Conservation (phyloP, 805 yeast genomes). For the Hanseniaspora valbyensis region DNA sequence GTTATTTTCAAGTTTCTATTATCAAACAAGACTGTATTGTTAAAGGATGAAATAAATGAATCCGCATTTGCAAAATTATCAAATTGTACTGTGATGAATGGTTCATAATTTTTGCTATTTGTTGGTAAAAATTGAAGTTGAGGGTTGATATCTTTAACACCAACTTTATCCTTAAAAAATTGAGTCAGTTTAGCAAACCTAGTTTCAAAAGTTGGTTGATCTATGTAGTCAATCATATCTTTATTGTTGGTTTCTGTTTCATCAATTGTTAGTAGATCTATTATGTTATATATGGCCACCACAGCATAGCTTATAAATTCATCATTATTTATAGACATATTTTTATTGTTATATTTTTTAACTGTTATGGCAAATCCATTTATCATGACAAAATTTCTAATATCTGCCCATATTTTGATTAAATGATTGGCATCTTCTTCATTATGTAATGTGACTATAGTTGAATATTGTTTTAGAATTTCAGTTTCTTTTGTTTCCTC, state of each 20-base stretch:
- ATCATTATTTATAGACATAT: conserved; percentile 27
- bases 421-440: conserved; percentile 62
- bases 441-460: conserved; percentile 32
- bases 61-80: conserved; percentile 61
- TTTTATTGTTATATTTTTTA: conserved; percentile 49
- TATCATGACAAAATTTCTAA: conserved; percentile 19
- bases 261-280: neutral
- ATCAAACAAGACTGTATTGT: conserved; percentile 61
- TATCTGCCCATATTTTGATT: conserved; percentile 46
- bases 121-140: conserved; percentile 33
- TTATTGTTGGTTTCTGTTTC: conserved; percentile 18
- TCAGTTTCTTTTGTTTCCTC: conserved; percentile 88
- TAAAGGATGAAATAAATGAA: conserved; percentile 45
- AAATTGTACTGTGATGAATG: conserved; percentile 57
- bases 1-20: conserved; percentile 49
- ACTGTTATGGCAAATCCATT: conserved; percentile 37
- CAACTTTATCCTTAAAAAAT: neutral
- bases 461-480: conserved; percentile 7
- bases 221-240: conserved; percentile 56
- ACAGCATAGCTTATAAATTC: conserved; percentile 15
- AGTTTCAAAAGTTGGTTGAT: conserved; percentile 55
- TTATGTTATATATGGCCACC: conserved; percentile 17
- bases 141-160: conserved; percentile 14
- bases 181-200: conserved; percentile 24
- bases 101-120: conserved; percentile 37